phyloP scores from a whole-genome alignment of 139 green algal genomes.

The Picochlorum sp. region DNA sequence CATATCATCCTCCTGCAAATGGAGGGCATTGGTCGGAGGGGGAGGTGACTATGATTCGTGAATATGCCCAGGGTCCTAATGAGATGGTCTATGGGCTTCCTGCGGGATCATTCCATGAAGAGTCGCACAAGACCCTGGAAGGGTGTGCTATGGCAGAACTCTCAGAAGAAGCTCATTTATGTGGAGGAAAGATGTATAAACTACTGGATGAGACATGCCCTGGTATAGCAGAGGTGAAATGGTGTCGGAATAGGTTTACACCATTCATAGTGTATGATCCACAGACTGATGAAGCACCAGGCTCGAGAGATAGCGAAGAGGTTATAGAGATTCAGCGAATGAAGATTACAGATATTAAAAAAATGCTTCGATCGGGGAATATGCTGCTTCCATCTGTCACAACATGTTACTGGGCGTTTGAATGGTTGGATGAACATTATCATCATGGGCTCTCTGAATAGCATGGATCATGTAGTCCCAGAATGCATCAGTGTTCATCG shows the following conservation, averaged over 20 bases:
- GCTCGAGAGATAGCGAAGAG: conserved; percentile 46
- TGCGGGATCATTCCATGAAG: conserved; percentile 54
- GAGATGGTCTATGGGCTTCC: conserved; percentile 62
- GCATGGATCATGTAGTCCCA: conserved; percentile 39
- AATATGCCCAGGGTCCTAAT: conserved; percentile 62
- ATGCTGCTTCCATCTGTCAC: conserved; percentile 62
- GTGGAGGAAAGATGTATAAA: conserved; percentile 52
- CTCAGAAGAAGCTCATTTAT: conserved; percentile 66
- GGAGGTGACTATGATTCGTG: conserved; percentile 61
- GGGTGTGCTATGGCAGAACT: conserved; percentile 57
- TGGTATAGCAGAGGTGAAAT: conserved; percentile 77
- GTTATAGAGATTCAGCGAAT: conserved; percentile 47
- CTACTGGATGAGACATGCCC: conserved; percentile 42
- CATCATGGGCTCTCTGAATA: conserved; percentile 4
- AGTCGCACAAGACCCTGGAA: conserved; percentile 42
- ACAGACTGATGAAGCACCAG: conserved; percentile 8
- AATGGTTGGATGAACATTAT: conserved; percentile 31
- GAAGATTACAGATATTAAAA: conserved; percentile 36
- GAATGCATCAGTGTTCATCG: conserved; percentile 32
- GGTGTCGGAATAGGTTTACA: conserved; percentile 70
- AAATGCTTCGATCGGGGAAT: conserved; percentile 41
- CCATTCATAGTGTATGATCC: conserved; percentile 69
- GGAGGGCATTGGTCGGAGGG: conserved; percentile 13
- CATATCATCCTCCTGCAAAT: conserved; percentile 48
- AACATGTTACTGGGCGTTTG: conserved; percentile 52